These are phyloP conservation scores for Trebouxiophyceae sp. DNA, from an alignment of 163 green algal species.

Conservation along the genomic window DNA sequence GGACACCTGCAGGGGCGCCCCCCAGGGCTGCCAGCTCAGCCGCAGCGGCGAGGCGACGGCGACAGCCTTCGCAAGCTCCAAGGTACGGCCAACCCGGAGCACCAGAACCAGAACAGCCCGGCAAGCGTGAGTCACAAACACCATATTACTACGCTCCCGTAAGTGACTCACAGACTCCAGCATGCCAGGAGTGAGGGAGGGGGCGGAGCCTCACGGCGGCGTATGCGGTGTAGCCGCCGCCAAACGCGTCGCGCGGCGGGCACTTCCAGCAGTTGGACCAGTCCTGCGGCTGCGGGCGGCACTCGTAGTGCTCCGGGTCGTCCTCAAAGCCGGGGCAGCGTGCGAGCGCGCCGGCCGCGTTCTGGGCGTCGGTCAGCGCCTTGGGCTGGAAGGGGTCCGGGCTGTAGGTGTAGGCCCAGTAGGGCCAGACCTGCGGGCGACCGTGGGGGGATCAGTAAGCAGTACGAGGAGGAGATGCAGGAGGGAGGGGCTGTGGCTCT, in stretches of 20 bases:
- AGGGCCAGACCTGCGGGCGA: neutral
- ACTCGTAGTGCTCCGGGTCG: neutral
- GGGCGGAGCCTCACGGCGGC: neutral
- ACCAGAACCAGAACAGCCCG: too few relatives aligned
- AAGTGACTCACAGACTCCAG: too few relatives aligned
- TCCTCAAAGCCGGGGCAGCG: neutral
- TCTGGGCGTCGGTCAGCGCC: neutral
- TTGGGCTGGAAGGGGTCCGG: neutral
- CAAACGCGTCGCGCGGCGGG: neutral
- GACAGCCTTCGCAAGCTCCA: too few relatives aligned
- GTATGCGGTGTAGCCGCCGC: neutral
- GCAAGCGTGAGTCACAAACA: too few relatives aligned
- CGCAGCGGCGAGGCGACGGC: too few relatives aligned
- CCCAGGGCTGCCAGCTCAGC: too few relatives aligned
- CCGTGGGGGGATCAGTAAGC: neutral
- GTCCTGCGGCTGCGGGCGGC: neutral
- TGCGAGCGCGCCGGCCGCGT: neutral
- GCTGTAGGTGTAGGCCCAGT: neutral
- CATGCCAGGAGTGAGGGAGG: too few relatives aligned
- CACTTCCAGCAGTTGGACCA: constrained; percentile 1
- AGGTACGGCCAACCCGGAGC: too few relatives aligned
- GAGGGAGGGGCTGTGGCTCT: neutral
- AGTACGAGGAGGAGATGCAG: neutral
- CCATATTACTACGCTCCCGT: too few relatives aligned
- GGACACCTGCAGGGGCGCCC: neutral